phyloP scores from a whole-genome alignment of 345 rosid genomes.

The Gossypium ekmanianum region DNA sequence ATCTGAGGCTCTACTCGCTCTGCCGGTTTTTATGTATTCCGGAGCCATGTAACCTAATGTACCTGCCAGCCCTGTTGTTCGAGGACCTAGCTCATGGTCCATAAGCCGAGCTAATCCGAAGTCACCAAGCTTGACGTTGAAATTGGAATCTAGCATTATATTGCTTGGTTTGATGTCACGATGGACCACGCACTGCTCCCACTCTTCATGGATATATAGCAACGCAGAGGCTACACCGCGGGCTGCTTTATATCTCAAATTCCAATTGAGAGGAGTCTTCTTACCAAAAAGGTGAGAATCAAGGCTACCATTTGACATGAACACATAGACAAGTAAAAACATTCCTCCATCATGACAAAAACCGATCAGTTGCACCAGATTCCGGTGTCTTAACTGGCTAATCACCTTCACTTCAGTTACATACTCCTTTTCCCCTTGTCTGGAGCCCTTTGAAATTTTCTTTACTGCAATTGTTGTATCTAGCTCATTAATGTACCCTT shows the following conservation, averaged over 20 bases:
- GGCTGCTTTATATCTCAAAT: constrained; percentile 22
- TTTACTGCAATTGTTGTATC: constrained; percentile 35
- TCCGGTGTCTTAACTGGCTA: constrained; percentile 35
- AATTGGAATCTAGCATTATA: constrained; percentile 33
- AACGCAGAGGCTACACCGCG: constrained; percentile 29
- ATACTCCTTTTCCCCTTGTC: constrained; percentile 36
- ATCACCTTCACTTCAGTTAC: constrained; percentile 36
- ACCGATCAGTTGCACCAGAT: constrained; percentile 39
- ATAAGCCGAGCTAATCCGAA: constrained; percentile 36
- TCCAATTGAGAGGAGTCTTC: constrained; percentile 22
- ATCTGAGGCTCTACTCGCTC: constrained; percentile 35
- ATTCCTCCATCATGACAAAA: constrained; percentile 35
- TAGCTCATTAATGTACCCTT: not conserved
- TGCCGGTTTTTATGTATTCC: constrained; percentile 24
- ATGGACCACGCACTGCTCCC: constrained; percentile 42
- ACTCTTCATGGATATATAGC: constrained; percentile 39
- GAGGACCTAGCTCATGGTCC: constrained; percentile 35
- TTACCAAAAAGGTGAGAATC: constrained; percentile 14
- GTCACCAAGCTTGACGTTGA: constrained; percentile 42
- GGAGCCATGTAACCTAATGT: constrained; percentile 47
- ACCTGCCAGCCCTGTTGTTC: constrained; percentile 34
- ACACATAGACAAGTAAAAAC: constrained; percentile 30
- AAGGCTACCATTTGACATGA: constrained; percentile 27
- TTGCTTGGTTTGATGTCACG: constrained; percentile 37
- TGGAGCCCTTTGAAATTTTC: constrained; percentile 32